Evolutionary conservation across 192 early-diverging fungal genomes (phyloP).

Genomic region (Podila minutissima): DNA sequence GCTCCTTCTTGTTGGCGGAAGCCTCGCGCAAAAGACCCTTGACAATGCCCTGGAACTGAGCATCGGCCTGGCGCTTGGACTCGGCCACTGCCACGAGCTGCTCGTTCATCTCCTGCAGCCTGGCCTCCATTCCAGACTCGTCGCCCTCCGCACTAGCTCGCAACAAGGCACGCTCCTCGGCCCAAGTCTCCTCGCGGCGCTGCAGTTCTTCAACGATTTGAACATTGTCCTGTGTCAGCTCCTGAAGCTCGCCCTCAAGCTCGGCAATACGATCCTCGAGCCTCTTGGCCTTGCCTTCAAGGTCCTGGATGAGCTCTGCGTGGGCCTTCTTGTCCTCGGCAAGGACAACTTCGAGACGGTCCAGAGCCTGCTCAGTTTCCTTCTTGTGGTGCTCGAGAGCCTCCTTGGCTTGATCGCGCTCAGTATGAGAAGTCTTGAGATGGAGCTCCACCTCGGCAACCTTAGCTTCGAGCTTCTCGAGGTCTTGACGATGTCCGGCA

Average conservation of each 20-base stretch:
- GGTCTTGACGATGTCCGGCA: background rate
- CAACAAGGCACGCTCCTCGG: conserved; percentile 18
- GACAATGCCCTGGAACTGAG: conserved; percentile 50
- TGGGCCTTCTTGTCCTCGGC: conserved; percentile 33
- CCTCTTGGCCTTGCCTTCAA: conserved; percentile 36
- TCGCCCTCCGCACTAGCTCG: conserved; percentile 1
- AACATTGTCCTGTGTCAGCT: conserved; percentile 45
- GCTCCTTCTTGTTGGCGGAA: conserved; percentile 31
- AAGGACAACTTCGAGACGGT: conserved; percentile 34
- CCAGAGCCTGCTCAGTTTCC: conserved; percentile 37
- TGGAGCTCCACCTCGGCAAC: conserved; percentile 5
- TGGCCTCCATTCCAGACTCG: conserved; percentile 3
- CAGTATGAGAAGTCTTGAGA: background rate
- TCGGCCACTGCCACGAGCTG: conserved; percentile 34
- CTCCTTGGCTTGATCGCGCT: conserved; percentile 28
- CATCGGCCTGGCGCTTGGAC: conserved; percentile 45
- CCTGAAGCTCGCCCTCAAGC: conserved; percentile 16
- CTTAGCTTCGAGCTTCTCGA: background rate
- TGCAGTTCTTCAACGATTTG: conserved; percentile 51
- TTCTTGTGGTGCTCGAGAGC: conserved; percentile 38
- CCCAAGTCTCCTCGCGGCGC: conserved; percentile 38
- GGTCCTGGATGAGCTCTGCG: conserved; percentile 16
- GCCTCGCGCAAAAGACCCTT: conserved; percentile 47
- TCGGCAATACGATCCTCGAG: conserved; percentile 14
- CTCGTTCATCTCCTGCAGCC: conserved; percentile 41